Percentiles rank a stretch among this genome's conserved stretches.
These are phyloP conservation scores for Fomitiporia mediterranea DNA, from an alignment of 1,284 basidiomycete genomes.

Conservation along the genomic window DNA sequence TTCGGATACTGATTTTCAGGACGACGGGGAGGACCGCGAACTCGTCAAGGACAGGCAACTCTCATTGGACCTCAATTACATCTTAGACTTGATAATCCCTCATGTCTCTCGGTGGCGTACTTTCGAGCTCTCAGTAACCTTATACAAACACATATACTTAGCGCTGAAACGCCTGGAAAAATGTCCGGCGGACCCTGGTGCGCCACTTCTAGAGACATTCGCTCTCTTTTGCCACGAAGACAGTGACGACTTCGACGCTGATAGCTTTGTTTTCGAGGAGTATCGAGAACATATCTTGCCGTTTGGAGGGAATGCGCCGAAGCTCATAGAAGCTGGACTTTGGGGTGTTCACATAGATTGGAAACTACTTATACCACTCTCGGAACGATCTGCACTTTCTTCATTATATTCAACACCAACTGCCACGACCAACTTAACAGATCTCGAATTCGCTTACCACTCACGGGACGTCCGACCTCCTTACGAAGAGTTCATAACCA, in stretches of 20 bases:
- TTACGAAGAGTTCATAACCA: conserved; percentile 42
- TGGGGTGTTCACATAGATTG: conserved; percentile 67
- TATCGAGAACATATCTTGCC: conserved; percentile 28
- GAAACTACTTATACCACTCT: conserved; percentile 33
- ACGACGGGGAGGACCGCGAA: neutral
- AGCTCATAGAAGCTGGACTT: conserved; percentile 39
- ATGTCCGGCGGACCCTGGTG: conserved; percentile 34
- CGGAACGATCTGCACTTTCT: neutral
- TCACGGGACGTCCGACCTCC: conserved; percentile 51
- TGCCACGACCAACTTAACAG: conserved; percentile 39
- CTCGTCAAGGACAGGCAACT: no score
- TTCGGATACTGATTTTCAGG: conserved; percentile 14
- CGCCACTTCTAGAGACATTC: conserved; percentile 44
- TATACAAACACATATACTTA: conserved; percentile 43
- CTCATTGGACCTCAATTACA: conserved; percentile 32
- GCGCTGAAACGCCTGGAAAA: conserved; percentile 37
- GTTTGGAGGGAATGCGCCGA: conserved; percentile 55
- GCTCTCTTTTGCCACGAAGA: conserved; percentile 44
- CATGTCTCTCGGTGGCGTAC: conserved; percentile 47
- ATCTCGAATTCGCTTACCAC: conserved; percentile 55
- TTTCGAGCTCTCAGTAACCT: conserved; percentile 41
- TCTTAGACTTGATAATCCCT: conserved; percentile 48
- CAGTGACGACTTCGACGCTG: conserved; percentile 33
- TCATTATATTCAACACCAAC: conserved; percentile 20
- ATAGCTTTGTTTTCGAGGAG: conserved; percentile 34